These are phyloP conservation scores for Brasenia schreberi DNA, from an alignment of 164 flowering plant genomes.

Conservation along the genomic window DNA sequence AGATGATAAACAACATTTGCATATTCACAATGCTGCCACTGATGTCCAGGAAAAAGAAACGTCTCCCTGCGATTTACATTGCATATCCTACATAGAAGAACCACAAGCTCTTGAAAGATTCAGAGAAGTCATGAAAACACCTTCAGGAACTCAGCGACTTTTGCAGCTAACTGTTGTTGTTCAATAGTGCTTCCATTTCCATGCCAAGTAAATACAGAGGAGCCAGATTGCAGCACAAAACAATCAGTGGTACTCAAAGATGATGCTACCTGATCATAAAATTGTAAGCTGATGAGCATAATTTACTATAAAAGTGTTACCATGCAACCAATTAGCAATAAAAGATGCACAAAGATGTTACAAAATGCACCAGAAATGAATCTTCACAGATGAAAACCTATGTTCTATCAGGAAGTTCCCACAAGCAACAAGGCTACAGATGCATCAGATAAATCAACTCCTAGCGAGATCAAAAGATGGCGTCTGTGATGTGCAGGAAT, in stretches of 20 bases:
- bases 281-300: background rate
- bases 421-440: too few species aligned
- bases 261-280: slow-evolving; percentile 48
- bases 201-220: slow-evolving; percentile 82
- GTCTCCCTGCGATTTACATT: background rate
- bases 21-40: background rate
- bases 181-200: slow-evolving; percentile 79
- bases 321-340: background rate
- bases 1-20: too few species aligned
- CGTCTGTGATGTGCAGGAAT: too few species aligned
- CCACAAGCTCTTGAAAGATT: background rate
- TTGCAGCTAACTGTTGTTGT: slow-evolving; percentile 85
- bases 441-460: too few species aligned
- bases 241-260: slow-evolving; percentile 82
- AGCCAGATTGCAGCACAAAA: slow-evolving; percentile 87
- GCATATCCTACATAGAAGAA: background rate
- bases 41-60: background rate
- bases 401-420: too few species aligned
- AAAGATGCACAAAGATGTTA: background rate
- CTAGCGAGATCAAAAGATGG: too few species aligned
- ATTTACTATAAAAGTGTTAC: background rate
- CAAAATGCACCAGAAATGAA: too few species aligned
- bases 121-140: slow-evolving; percentile 15
- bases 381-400: too few species aligned
- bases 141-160: slow-evolving; percentile 90